Percentiles rank a stretch among this genome's conserved stretches.
phyloP scores from a whole-genome alignment of 2,329 filamentous ascomycete species.

The Penicillium hordei region DNA sequence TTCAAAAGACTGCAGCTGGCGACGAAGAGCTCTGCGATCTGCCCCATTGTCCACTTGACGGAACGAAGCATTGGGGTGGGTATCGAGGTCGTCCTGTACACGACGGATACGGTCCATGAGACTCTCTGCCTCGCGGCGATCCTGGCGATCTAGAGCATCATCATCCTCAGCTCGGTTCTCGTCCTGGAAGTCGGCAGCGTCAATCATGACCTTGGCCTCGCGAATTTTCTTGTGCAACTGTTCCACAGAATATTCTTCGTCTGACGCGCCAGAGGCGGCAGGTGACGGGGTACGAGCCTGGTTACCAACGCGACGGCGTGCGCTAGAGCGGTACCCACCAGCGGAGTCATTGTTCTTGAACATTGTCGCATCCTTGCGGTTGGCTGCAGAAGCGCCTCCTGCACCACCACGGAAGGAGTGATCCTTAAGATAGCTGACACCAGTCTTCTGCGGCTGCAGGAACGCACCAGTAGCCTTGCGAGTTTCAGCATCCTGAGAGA shows the following conservation, averaged over 20 bases:
- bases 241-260: constrained; percentile 80
- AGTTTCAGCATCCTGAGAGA: constrained; percentile 84
- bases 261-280: constrained; percentile 64
- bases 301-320: constrained; percentile 75
- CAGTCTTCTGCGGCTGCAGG: constrained; percentile 89
- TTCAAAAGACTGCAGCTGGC: constrained; percentile 82
- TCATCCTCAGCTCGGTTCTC: constrained; percentile 89
- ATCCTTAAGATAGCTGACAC: constrained; percentile 96
- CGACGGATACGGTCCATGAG: constrained; percentile 88
- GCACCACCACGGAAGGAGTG: constrained; percentile 78
- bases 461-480: constrained; percentile 87
- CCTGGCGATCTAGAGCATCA: constrained; percentile 83
- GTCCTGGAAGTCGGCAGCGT: constrained; percentile 95
- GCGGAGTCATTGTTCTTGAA: constrained; percentile 96
- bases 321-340: constrained; percentile 89
- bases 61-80: constrained; percentile 74
- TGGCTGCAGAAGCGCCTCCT: constrained; percentile 56
- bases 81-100: constrained; percentile 91
- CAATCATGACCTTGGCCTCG: constrained; percentile 89
- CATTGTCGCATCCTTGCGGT: constrained; percentile 90
- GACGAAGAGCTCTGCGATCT: constrained; percentile 79
- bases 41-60: constrained; percentile 78
- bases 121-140: constrained; percentile 89
- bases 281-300: constrained; percentile 75
- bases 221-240: constrained; percentile 89